Base-by-base conservation (phyloP, 306 rosid genomes). In the Betula pendula region DNA sequence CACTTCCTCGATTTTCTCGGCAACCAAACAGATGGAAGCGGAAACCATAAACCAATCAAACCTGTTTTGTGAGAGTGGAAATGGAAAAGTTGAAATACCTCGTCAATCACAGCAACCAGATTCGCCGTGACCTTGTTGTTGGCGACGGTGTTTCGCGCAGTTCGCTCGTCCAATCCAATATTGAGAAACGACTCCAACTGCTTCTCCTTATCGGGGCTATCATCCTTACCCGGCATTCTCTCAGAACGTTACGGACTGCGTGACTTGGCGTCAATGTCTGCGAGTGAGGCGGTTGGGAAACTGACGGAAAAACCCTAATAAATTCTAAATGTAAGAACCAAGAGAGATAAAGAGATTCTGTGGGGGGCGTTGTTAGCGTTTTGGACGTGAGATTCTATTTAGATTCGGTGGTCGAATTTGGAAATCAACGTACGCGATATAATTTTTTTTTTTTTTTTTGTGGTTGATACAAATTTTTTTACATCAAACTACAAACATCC, bases 141-240 rank as follows among this genome's bases (percentile, higher is more conserved):
- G 42, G 99, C 96, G 70, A 95, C 77, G 72, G 99, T 95, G 92
- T 91, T 95, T 7, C 77, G 73, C 15, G 99, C 99, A 0, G 97
- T 95, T 50, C 97, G 88, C 44, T 92, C 99, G 22, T 95, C 98
- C 75, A 95, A 80, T 20, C 97, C 93, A 43, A 95, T 79, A 43
- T 82, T 83, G 35, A 89, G 45, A 80, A 95, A 95, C 50, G 87
- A 93, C 73, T 95, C 92, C 58, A 95, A 33, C 38, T 70, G 76
- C 84, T 88, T 85, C 80, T 90, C 97, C 89, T 94, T 94, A 1
- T 95, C 97, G 60, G 87, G 29, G 74, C 15, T 68, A 2, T 82
- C 91, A 0, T 87, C 92, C 71, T 89, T 92, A 24, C 77, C 59
- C 79, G 89, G 90, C 96, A 90, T 92, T 35, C 50, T 59, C 47